Evolutionary conservation across 768 basidiomycete genomes (phyloP).

Genomic region (Mycena galopus): DNA sequence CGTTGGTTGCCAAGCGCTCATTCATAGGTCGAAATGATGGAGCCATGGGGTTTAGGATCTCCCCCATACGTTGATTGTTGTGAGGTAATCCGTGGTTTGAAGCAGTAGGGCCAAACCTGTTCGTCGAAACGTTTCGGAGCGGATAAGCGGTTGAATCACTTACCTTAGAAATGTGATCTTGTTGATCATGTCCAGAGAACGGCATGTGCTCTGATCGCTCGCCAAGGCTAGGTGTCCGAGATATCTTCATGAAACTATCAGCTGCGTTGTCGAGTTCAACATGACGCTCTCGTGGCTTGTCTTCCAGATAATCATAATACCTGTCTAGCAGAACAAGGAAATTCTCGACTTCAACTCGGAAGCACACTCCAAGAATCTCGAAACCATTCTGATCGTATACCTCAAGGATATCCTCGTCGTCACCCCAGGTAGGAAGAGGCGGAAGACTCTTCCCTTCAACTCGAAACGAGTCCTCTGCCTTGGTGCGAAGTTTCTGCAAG

Average conservation of each 20-base stretch:
- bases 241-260: background rate
- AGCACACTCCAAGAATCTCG: slow-evolving; percentile 7
- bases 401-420: background rate
- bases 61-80: slow-evolving; percentile 4
- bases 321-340: background rate
- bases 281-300: background rate
- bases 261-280: background rate
- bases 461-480: slow-evolving; percentile 10
- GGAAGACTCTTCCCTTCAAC: slow-evolving; percentile 6
- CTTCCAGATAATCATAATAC: background rate
- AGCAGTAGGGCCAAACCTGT: background rate
- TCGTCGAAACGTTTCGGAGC: background rate
- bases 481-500: too few species aligned
- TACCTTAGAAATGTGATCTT: background rate
- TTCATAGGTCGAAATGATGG: background rate
- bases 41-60: background rate
- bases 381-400: background rate
- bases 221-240: too few species aligned
- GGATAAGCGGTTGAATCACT: background rate
- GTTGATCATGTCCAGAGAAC: background rate
- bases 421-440: background rate
- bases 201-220: background rate
- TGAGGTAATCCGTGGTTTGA: background rate
- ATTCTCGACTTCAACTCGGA: slow-evolving; percentile 6
- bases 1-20: too few species aligned